These are phyloP conservation scores for Arachnomyces sp. DNA, from an alignment of 2,329 filamentous ascomycete species.

Conservation along the genomic window DNA sequence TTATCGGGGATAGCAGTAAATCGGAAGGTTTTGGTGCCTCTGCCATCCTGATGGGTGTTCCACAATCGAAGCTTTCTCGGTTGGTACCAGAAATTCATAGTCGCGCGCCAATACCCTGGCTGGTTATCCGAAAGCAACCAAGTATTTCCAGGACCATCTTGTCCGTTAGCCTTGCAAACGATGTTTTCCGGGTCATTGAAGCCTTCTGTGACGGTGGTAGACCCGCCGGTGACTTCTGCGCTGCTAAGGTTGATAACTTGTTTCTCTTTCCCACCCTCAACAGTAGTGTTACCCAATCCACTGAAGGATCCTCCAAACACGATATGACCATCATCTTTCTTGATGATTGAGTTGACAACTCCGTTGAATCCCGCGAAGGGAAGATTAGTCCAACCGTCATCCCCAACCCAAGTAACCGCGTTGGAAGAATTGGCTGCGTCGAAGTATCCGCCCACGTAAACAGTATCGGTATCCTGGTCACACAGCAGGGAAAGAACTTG, in stretches of 20 bases:
- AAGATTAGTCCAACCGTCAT: slow-evolving; percentile 64
- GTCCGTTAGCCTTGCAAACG: slow-evolving; percentile 60
- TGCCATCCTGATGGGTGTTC: slow-evolving; percentile 76
- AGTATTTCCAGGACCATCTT: slow-evolving; percentile 63
- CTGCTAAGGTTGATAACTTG: slow-evolving; percentile 78
- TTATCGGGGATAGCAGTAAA: slow-evolving; percentile 77
- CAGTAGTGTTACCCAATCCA: slow-evolving; percentile 71
- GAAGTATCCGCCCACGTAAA: slow-evolving; percentile 88
- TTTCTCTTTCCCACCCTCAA: slow-evolving; percentile 48
- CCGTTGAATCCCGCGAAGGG: slow-evolving; percentile 94
- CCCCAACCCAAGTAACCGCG: slow-evolving; percentile 70
- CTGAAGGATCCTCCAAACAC: slow-evolving; percentile 89
- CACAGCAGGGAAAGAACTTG: slow-evolving; percentile 76
- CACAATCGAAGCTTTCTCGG: slow-evolving; percentile 81
- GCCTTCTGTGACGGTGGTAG: slow-evolving; percentile 51
- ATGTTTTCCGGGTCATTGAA: slow-evolving; percentile 73
- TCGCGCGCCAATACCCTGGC: slow-evolving; percentile 73
- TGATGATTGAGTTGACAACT: slow-evolving; percentile 75
- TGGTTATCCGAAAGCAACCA: slow-evolving; percentile 73
- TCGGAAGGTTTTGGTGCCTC: slow-evolving; percentile 80
- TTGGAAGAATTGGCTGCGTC: slow-evolving; percentile 74
- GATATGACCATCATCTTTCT: slow-evolving; percentile 71
- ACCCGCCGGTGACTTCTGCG: slow-evolving; percentile 62
- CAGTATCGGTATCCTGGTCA: slow-evolving; percentile 64
- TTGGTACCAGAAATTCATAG: slow-evolving; percentile 73